Evolutionary conservation across 2,329 filamentous ascomycete genomes (phyloP).

Genomic region (Monilinia vaccinii-corymbosi): DNA sequence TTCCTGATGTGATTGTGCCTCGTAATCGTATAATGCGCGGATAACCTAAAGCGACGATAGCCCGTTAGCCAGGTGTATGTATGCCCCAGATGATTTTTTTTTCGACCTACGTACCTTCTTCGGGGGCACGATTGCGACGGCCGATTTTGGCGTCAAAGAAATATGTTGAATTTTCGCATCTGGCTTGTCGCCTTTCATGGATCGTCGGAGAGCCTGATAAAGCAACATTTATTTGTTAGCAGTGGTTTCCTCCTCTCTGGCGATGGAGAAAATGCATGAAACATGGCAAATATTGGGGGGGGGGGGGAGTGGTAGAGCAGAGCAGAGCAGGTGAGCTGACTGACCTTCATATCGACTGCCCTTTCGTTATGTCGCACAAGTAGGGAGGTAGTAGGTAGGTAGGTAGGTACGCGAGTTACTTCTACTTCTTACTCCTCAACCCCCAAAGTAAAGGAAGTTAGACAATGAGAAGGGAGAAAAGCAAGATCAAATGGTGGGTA

Average conservation of each 20-base stretch:
- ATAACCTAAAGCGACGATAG: conserved; percentile 59
- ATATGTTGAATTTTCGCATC: conserved; percentile 48
- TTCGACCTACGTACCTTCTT: conserved; percentile 60
- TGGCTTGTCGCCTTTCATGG: conserved; percentile 62
- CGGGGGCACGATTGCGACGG: conserved; percentile 60
- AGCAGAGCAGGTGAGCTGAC: conserved; percentile 1
- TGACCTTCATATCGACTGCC: conserved; percentile 26
- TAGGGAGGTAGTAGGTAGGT: too few relatives aligned
- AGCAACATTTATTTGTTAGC: conserved; percentile 21
- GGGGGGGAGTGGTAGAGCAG: background rate
- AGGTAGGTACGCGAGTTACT: too few relatives aligned
- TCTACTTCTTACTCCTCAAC: too few relatives aligned
- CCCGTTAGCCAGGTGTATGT: background rate
- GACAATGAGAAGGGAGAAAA: too few relatives aligned
- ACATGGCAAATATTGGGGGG: background rate
- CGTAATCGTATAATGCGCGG: conserved; percentile 90
- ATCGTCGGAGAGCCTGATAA: conserved; percentile 52
- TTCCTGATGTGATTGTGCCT: conserved; percentile 66
- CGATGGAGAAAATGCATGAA: too few relatives aligned
- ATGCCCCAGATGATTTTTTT: too few relatives aligned
- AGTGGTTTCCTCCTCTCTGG: background rate
- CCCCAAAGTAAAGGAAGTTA: too few relatives aligned
- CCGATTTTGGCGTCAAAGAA: conserved; percentile 60
- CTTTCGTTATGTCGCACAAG: conserved; percentile 15
- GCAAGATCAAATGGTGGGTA: too few relatives aligned